phyloP scores from a whole-genome alignment of 495 filamentous ascomycete species.

The Letharia columbiana region DNA sequence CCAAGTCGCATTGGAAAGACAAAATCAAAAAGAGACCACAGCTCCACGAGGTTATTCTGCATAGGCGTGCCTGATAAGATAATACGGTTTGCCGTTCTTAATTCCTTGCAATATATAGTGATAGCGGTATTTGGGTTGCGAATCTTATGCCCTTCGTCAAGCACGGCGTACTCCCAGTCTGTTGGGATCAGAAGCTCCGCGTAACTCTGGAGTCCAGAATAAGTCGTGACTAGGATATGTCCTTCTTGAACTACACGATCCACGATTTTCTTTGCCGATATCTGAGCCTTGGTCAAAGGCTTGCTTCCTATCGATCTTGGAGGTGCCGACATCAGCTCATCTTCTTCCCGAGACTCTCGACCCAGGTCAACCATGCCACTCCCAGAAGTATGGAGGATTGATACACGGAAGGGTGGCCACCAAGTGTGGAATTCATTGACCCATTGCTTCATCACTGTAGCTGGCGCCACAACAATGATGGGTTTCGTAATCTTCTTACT shows the following conservation, averaged over 20 bases:
- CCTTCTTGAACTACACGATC: constrained; percentile 76
- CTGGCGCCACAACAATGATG: constrained; percentile 81
- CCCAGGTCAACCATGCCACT: constrained; percentile 86
- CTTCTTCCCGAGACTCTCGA: constrained; percentile 62
- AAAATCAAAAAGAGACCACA: constrained; percentile 97
- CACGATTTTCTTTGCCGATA: constrained; percentile 66
- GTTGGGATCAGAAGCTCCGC: constrained; percentile 65
- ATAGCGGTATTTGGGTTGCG: constrained; percentile 88
- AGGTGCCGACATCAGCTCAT: constrained; percentile 43
- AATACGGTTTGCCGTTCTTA: constrained; percentile 77
- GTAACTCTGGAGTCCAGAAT: constrained; percentile 85
- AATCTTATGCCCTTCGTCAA: constrained; percentile 97
- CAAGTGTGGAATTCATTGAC: constrained; percentile 95
- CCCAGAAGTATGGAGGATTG: constrained; percentile 88
- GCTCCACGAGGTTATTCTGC: constrained; percentile 92
- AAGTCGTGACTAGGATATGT: constrained; percentile 90
- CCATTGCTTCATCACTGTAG: constrained; percentile 93
- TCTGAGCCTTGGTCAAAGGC: constrained; percentile 43
- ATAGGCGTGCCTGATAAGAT: constrained; percentile 95
- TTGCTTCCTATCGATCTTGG: constrained; percentile 28
- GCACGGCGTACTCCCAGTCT: constrained; percentile 86
- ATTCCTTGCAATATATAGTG: constrained; percentile 85
- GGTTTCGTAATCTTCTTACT: constrained; percentile 76
- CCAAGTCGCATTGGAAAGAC: constrained; percentile 92
- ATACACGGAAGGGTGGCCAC: constrained; percentile 94